phyloP scores from a whole-genome alignment of 352 stramenopile genomes.

The Plasmopara halstedii region DNA sequence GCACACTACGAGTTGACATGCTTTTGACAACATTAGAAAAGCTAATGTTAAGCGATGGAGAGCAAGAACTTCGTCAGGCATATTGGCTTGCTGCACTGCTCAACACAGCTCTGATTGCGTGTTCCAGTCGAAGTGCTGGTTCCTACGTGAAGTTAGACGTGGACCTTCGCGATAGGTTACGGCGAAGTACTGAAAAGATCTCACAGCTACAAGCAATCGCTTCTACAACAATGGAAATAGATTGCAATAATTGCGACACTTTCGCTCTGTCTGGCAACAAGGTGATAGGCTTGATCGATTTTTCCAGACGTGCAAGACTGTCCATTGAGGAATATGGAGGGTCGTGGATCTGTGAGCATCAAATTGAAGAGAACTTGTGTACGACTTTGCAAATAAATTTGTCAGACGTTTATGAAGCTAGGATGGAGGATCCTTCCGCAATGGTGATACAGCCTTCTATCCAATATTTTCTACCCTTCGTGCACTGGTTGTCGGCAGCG shows the following conservation, averaged over 20 bases:
- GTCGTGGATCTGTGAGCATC: constrained; percentile 5
- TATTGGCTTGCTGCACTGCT: constrained; percentile 36
- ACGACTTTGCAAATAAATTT: constrained; percentile 2
- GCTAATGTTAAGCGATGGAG: not conserved
- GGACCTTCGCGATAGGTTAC: constrained; percentile 4
- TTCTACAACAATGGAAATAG: not conserved
- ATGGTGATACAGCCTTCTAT: constrained; percentile 1
- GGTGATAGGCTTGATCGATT: constrained; percentile 8
- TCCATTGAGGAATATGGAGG: constrained; percentile 6
- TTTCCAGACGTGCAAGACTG: constrained; percentile 10
- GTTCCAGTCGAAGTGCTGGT: constrained; percentile 12
- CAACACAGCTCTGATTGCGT: constrained; percentile 30
- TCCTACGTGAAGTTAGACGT: constrained; percentile 1
- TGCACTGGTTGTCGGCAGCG: constrained; percentile 21
- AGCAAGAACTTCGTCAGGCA: constrained; percentile 13
- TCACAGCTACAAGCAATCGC: constrained; percentile 6
- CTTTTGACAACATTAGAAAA: constrained; percentile 18
- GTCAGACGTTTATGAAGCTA: constrained; percentile 8
- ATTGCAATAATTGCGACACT: not conserved
- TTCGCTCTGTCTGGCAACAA: not conserved
- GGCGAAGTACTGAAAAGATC: constrained; percentile 5
- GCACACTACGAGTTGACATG: constrained; percentile 6
- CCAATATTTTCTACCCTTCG: constrained; percentile 29
- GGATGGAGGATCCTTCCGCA: not conserved
- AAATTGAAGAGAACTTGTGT: constrained; percentile 4